phyloP scores from a whole-genome alignment of 495 filamentous ascomycete species.

The Amniculicola lignicola region DNA sequence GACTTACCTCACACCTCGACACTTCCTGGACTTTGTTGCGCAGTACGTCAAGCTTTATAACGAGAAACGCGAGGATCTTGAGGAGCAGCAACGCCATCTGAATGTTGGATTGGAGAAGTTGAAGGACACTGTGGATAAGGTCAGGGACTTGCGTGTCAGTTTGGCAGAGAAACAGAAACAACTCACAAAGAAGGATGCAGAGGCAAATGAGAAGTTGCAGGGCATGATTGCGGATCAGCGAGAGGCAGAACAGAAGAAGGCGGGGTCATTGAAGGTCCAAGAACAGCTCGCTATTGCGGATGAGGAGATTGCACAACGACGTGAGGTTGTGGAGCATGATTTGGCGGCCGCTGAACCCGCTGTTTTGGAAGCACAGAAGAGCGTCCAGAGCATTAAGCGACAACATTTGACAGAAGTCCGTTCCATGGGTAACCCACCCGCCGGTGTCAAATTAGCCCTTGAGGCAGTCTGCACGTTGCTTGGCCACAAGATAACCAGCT shows the following conservation, averaged over 20 bases:
- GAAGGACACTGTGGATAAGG: slow-evolving; percentile 97
- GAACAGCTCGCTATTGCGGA: slow-evolving; percentile 84
- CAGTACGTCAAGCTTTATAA: slow-evolving; percentile 97
- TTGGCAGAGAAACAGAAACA: slow-evolving; percentile 91
- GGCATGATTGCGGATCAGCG: slow-evolving; percentile 95
- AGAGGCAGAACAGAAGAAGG: slow-evolving; percentile 89
- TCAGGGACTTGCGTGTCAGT: slow-evolving; percentile 82
- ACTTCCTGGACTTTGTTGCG: slow-evolving; percentile 97
- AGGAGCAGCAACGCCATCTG: slow-evolving; percentile 96
- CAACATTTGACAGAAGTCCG: slow-evolving; percentile 96
- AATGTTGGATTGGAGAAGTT: slow-evolving; percentile 97
- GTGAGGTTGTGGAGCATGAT: slow-evolving; percentile 81
- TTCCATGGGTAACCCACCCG: slow-evolving; percentile 89
- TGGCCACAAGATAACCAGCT: slow-evolving; percentile 83
- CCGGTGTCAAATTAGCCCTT: slow-evolving; percentile 84
- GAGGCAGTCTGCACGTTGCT: slow-evolving; percentile 93
- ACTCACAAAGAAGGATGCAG: slow-evolving; percentile 85
- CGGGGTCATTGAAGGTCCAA: slow-evolving; percentile 83
- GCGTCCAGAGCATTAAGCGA: slow-evolving; percentile 95
- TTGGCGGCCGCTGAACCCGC: slow-evolving; percentile 90
- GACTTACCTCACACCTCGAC: slow-evolving; percentile 90
- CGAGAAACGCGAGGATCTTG: slow-evolving; percentile 96
- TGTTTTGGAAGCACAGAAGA: slow-evolving; percentile 86
- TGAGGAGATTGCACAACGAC: slow-evolving; percentile 76
- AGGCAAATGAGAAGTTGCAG: slow-evolving; percentile 95